Evolutionary conservation across 2,329 filamentous ascomycete genomes (phyloP), one percentile per base, ranked within the genome.

Genomic region (Botrytis hyacinthi): DNA sequence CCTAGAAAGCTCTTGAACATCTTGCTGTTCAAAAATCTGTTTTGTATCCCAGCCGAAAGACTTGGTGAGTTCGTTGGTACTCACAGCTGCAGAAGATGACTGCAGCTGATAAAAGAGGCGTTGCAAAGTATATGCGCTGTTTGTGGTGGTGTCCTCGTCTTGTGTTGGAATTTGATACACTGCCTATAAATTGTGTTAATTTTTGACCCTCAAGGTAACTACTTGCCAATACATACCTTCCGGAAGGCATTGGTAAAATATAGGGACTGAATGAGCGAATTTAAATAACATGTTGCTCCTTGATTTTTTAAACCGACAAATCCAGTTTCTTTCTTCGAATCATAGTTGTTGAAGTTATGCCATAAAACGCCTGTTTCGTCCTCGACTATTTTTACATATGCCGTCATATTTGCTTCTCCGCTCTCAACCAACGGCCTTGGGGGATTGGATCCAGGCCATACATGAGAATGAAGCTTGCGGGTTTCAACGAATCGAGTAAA

Each of bases 301-400:
- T 98, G 96, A 80, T 99, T 99, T 83, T 96, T 96, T 71, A 99
- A 86, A 4, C 96, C 96, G 60, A 99, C 96, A 85, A 95, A 98
- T 73, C 96, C 96, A 0, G 96, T 99, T 84, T 98, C 95, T 82
- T 96, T 97, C 85, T 98, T 99, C n/a, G 96, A 98, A 81, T 99
- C 95, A 82, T 99, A 99, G 84, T 95, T 95, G 81, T 90, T 87
- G 82, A 97, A 95, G 83, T 93, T 96, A 84, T 97, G 93, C 93
- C 93, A 97, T 74, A 97, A 82, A 7, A 96, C 93, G 72, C 93
- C 93, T 1, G 93, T 97, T 76, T 95, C 93, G 79, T 97, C 93
- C 80, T 96, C 93, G 67, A 96, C 90, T 68, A 96, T 86, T 70
- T 93, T 88, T 65, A 97, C 87, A 78, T 94, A 97, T 72, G 93